These are phyloP conservation scores for Glycine soja DNA, from an alignment of 306 rosid species.

Conservation along the genomic window DNA sequence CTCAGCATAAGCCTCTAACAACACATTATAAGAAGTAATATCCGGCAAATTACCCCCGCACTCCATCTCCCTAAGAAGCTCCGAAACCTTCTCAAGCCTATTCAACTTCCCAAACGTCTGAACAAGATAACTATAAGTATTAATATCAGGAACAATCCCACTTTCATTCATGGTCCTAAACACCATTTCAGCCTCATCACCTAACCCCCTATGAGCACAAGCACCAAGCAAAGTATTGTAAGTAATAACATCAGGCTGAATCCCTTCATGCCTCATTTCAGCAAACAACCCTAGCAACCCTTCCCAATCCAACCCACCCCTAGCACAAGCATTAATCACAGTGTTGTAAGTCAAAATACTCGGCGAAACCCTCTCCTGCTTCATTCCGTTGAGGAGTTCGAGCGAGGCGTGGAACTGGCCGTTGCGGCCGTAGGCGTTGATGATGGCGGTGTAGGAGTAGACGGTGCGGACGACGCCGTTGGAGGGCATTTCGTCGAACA, in stretches of 20 bases:
- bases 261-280: conserved; percentile 97
- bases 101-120: conserved; percentile 82
- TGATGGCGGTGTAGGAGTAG: conserved; percentile 85
- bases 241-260: conserved; percentile 85
- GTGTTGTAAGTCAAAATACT: conserved; percentile 85
- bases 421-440: conserved; percentile 93
- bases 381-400: conserved; percentile 75
- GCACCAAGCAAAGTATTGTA: conserved; percentile 93
- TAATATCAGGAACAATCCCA: conserved; percentile 83
- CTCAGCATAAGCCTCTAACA: conserved; percentile 77
- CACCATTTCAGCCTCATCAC: conserved; percentile 94
- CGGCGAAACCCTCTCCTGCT: conserved; percentile 79
- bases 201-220: conserved; percentile 79
- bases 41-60: conserved; percentile 87
- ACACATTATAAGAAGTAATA: conserved; percentile 83
- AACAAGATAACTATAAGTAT: conserved; percentile 76
- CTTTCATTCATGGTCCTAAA: conserved; percentile 96
- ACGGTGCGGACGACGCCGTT: conserved; percentile 82
- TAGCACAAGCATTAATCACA: conserved; percentile 89
- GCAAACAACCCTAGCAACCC: conserved; percentile 92
- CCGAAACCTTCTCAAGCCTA: conserved; percentile 76
- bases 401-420: conserved; percentile 78
- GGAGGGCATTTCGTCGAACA: conserved; percentile 90
- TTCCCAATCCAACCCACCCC: conserved; percentile 97
- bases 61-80: conserved; percentile 91